phyloP scores from a whole-genome alignment of 192 early-diverging fungal species.

The Backusella parvicylindrica region DNA sequence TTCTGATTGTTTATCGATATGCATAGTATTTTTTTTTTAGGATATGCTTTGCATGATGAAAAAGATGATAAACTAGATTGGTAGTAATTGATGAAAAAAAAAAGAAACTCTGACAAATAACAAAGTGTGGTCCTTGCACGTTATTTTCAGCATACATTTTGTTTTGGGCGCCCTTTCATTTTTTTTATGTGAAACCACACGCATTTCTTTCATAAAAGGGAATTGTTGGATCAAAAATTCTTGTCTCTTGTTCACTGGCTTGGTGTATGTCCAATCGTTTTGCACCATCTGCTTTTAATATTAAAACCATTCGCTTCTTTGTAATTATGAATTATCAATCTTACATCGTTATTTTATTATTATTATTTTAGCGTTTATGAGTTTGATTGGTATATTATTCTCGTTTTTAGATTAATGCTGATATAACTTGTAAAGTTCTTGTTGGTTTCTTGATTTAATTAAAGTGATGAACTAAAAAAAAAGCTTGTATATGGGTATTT shows the following conservation, averaged over 20 bases:
- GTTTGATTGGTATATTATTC: too few relatives aligned
- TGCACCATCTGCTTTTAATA: not conserved
- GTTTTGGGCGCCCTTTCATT: not conserved
- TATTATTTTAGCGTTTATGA: too few relatives aligned
- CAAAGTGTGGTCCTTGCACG: not conserved
- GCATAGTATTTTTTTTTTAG: not conserved
- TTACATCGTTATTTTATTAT: not conserved
- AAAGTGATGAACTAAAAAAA: too few relatives aligned
- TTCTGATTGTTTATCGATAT: not conserved
- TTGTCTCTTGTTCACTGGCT: not conserved
- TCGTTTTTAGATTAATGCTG: too few relatives aligned
- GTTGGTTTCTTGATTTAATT: too few relatives aligned
- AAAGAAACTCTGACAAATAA: not conserved
- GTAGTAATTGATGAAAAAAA: not conserved
- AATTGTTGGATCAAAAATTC: not conserved
- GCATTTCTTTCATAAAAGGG: not conserved
- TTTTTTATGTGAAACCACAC: not conserved
- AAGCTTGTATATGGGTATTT: too few relatives aligned
- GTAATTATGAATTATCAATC: not conserved
- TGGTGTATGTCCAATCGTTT: not conserved
- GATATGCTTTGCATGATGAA: not conserved
- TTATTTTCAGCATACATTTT: not conserved
- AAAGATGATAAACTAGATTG: too few relatives aligned
- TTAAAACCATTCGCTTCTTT: not conserved
- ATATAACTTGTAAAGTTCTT: too few relatives aligned